A percentile compares a stretch with the other conserved stretches of the same genome.
phyloP scores from a whole-genome alignment of 768 basidiomycete species.

The Phylloporus rhodoxanthus region DNA sequence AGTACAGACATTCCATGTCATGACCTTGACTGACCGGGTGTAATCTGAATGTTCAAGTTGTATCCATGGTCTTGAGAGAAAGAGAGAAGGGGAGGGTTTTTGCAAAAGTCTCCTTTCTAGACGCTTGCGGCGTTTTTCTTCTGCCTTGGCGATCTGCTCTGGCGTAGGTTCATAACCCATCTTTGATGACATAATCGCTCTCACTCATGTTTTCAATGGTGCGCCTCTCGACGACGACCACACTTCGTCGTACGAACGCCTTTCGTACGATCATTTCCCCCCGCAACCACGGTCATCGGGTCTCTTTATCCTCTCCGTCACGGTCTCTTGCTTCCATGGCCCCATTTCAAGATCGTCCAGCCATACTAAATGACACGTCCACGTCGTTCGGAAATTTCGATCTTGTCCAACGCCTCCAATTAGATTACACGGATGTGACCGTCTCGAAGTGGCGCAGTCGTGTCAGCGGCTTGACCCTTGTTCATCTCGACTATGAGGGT shows the following conservation, averaged over 20 bases:
- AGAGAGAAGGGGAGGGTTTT: slow-evolving; percentile 3
- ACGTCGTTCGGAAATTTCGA: slow-evolving; percentile 74
- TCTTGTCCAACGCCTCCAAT: slow-evolving; percentile 65
- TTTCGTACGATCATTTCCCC: background rate
- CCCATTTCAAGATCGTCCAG: slow-evolving; percentile 15
- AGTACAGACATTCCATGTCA: slow-evolving; percentile 79
- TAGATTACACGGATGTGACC: slow-evolving; percentile 72
- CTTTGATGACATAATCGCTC: slow-evolving; percentile 15
- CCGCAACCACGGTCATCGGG: background rate
- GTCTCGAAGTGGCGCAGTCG: slow-evolving; percentile 88
- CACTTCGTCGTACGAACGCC: slow-evolving; percentile 11
- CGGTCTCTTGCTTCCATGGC: slow-evolving; percentile 28
- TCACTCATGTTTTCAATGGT: slow-evolving; percentile 24
- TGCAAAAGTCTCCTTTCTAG: slow-evolving; percentile 39
- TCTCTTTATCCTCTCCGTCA: background rate
- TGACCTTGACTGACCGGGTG: slow-evolving; percentile 41
- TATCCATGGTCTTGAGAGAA: slow-evolving; percentile 33
- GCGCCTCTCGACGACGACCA: slow-evolving; percentile 7
- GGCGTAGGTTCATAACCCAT: slow-evolving; percentile 37
- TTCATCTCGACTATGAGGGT: slow-evolving; percentile 91
- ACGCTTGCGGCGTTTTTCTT: slow-evolving; percentile 38
- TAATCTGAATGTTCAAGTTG: slow-evolving; percentile 11
- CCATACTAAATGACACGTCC: slow-evolving; percentile 10
- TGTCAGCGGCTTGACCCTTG: slow-evolving; percentile 80
- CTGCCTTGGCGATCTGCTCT: slow-evolving; percentile 52